Conservation (phyloP, 371 early-diverging fungal species). For the Mortierella sp. region DNA sequence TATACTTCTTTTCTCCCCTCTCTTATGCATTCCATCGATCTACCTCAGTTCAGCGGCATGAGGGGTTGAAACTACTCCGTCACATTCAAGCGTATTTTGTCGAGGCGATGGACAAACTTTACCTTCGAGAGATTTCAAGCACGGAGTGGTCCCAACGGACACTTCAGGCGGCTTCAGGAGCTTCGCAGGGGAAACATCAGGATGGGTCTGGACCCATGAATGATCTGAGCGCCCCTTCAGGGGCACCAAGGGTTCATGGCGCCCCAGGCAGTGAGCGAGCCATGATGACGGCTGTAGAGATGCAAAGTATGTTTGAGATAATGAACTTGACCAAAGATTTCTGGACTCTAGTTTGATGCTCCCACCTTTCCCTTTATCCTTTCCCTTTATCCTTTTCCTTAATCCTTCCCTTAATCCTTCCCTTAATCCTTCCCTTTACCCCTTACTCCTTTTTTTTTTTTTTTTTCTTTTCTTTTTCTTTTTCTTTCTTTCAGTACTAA, state of each 20-base stretch:
- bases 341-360: not conserved
- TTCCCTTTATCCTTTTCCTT: too few species aligned
- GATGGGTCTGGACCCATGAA: too few species aligned
- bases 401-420: too few species aligned
- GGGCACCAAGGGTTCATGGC: not conserved
- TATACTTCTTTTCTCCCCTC: not conserved
- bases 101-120: conserved; percentile 82
- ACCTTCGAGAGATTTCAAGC: conserved; percentile 86
- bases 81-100: conserved; percentile 81
- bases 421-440: too few species aligned
- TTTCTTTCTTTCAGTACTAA: not conserved
- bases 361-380: too few species aligned
- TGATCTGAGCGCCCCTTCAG: not conserved
- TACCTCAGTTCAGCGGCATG: conserved; percentile 57
- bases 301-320: conserved; percentile 33
- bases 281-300: conserved; percentile 34
- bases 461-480: conserved; percentile 2
- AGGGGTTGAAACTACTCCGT: conserved; percentile 76
- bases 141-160: conserved; percentile 78
- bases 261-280: conserved; percentile 35
- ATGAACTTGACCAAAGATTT: not conserved
- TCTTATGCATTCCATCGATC: not conserved
- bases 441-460: not conserved
- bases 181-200: not conserved
- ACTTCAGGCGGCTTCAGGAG: conserved; percentile 9